Percentiles rank a stretch among this genome's conserved stretches.
These are phyloP conservation scores for Podospora australis DNA, from an alignment of 495 filamentous ascomycete species.

Conservation along the genomic window DNA sequence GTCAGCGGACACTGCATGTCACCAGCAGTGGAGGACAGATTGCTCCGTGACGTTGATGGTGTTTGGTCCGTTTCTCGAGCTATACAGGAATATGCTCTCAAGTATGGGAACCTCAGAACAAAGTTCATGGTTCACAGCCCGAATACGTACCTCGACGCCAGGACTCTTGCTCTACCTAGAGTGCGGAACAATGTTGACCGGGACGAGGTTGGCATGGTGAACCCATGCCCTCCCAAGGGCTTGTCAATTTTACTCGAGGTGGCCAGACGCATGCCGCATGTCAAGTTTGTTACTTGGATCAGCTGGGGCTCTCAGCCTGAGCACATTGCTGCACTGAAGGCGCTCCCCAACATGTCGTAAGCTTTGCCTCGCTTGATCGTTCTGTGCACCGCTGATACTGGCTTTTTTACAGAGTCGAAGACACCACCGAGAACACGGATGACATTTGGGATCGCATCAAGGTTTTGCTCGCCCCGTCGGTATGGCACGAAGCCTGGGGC, in stretches of 20 bases:
- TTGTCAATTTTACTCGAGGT: constrained; percentile 21
- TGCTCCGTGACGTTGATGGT: constrained; percentile 23
- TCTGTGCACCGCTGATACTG: background rate
- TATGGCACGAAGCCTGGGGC: constrained; percentile 30
- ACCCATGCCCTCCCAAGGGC: constrained; percentile 28
- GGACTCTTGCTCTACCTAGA: constrained; percentile 13
- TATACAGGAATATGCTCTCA: constrained; percentile 21
- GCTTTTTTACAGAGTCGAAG: constrained; percentile 13
- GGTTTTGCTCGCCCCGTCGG: constrained; percentile 23
- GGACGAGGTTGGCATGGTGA: constrained; percentile 27
- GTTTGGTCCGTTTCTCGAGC: constrained; percentile 27
- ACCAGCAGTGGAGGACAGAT: constrained; percentile 11
- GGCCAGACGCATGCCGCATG: constrained; percentile 19
- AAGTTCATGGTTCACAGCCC: constrained; percentile 21
- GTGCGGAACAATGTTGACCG: constrained; percentile 25
- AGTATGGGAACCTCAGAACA: constrained; percentile 19
- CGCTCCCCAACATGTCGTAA: constrained; percentile 21
- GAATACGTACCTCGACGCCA: constrained; percentile 20
- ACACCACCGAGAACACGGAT: constrained; percentile 21
- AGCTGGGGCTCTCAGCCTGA: constrained; percentile 23
- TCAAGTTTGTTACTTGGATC: constrained; percentile 27
- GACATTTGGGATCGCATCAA: constrained; percentile 30
- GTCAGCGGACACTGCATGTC: constrained; percentile 24
- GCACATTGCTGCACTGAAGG: constrained; percentile 10
- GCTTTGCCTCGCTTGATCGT: background rate